A percentile compares a stretch with the other conserved stretches of the same genome.
Evolutionary conservation across 345 rosid species (phyloP).

Genomic region (Nasturtium officinale): DNA sequence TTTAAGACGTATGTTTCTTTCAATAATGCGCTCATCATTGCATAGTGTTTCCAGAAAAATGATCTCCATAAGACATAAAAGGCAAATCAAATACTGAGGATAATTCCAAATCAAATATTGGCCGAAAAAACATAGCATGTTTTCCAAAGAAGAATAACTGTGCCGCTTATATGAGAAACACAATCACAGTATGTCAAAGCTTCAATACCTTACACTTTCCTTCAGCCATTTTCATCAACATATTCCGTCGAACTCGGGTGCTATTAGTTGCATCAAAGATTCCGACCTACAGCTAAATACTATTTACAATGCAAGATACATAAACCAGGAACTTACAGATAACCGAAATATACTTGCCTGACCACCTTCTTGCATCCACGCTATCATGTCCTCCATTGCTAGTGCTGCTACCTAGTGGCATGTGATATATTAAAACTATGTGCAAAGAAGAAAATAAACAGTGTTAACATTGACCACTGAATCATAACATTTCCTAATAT

Average conservation of each 20-base stretch:
- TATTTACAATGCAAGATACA: conserved; percentile 32
- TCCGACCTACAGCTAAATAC: conserved; percentile 71
- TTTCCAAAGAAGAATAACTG: neutral
- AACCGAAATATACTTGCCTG: conserved; percentile 63
- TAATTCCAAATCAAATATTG: neutral
- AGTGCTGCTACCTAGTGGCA: conserved; percentile 99
- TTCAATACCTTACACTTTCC: conserved; percentile 95
- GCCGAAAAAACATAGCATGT: conserved; percentile 10
- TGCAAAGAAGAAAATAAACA: conserved; percentile 60
- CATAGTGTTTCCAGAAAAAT: conserved; percentile 97
- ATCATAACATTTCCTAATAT: conserved; percentile 38
- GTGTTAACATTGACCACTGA: conserved; percentile 44
- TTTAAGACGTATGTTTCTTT: conserved; percentile 96
- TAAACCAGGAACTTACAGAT: conserved; percentile 11
- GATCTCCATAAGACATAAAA: conserved; percentile 54
- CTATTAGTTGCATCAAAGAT: conserved; percentile 99
- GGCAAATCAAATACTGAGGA: conserved; percentile 20
- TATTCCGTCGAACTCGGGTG: conserved; percentile 75
- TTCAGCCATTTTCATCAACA: conserved; percentile 99
- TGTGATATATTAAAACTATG: conserved; percentile 76
- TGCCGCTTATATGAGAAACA: conserved; percentile 12
- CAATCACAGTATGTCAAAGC: conserved; percentile 7
- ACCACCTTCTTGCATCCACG: conserved; percentile 99
- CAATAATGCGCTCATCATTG: conserved; percentile 90
- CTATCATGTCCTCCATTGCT: conserved; percentile 99